Conservation (phyloP, 2,329 filamentous ascomycete genomes). For the Trichophyton schoenleinii region DNA sequence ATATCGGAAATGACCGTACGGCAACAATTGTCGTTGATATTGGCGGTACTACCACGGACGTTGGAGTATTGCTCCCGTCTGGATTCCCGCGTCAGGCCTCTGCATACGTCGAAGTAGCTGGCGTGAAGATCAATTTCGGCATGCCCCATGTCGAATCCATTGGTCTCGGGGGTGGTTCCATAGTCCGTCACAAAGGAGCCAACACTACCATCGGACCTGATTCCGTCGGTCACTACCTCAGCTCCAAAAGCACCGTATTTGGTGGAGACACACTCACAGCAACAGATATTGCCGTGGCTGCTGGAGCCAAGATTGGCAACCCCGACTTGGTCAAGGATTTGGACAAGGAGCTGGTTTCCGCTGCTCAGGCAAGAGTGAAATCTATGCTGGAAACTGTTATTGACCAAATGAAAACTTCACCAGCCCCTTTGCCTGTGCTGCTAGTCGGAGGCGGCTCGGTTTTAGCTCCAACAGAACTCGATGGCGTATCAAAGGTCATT, state of each 20-base stretch:
- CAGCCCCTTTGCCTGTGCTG: constrained; percentile 39
- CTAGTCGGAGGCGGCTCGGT: constrained; percentile 46
- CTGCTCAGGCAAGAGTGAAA: constrained; percentile 27
- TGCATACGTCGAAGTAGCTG: constrained; percentile 46
- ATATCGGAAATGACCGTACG: constrained; percentile 5
- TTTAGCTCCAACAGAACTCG: constrained; percentile 35
- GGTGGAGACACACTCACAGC: constrained; percentile 43
- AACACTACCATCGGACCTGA: constrained; percentile 42
- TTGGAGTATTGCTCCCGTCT: constrained; percentile 44
- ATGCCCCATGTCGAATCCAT: constrained; percentile 46
- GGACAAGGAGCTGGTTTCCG: constrained; percentile 10
- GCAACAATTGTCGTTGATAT: constrained; percentile 43
- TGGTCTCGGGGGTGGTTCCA: constrained; percentile 45
- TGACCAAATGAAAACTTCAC: constrained; percentile 44
- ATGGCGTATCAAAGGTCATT: constrained; percentile 39
- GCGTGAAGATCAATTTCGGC: constrained; percentile 48
- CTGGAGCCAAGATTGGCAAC: constrained; percentile 16
- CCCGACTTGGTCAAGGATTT: constrained; percentile 14
- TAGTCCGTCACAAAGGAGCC: constrained; percentile 23
- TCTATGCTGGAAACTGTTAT: constrained; percentile 39
- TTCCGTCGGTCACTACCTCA: constrained; percentile 43
- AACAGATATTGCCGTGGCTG: constrained; percentile 36
- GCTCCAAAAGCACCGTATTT: constrained; percentile 39
- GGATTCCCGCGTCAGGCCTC: constrained; percentile 50
- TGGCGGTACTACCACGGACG: constrained; percentile 50